These are phyloP conservation scores for Didymella glomerata DNA, from an alignment of 2,329 filamentous ascomycete genomes.

Conservation along the genomic window DNA sequence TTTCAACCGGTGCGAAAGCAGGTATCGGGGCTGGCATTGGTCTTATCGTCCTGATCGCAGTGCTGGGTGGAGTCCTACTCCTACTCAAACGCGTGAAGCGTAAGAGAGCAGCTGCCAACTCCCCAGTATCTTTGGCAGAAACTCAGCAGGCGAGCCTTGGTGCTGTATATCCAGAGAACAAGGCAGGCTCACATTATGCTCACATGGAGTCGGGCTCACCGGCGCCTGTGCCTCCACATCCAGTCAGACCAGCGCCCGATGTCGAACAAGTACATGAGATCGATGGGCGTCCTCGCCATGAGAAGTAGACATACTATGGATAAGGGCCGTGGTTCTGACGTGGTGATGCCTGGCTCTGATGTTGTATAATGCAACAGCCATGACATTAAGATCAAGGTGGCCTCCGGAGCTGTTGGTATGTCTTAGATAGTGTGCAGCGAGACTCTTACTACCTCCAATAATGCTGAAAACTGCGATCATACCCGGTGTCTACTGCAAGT, in stretches of 20 bases:
- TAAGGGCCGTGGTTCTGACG: no score
- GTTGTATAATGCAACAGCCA: no score
- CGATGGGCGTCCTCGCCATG: conserved; percentile 1
- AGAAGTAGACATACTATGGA: no score
- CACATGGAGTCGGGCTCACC: neutral
- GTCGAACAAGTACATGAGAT: conserved; percentile 4
- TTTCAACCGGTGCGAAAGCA: neutral
- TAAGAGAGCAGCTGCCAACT: neutral
- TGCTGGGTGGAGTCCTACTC: neutral
- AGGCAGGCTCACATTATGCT: conserved; percentile 1
- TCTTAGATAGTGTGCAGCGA: no score
- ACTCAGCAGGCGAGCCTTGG: neutral
- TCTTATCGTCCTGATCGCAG: neutral
- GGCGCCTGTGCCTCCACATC: neutral
- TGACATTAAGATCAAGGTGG: no score
- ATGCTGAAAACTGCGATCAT: no score
- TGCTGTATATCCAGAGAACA: neutral
- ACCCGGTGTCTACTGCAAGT: no score
- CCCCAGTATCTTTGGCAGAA: neutral
- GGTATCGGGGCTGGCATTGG: conserved; percentile 4
- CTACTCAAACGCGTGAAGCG: conserved; percentile 1
- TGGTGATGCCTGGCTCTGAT: no score
- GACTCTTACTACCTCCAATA: no score
- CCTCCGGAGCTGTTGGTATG: no score
- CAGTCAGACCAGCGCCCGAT: neutral